Evolutionary conservation across 768 basidiomycete species (phyloP), one percentile per base, ranked within the genome.

Genomic region (Tulasnella sp.): DNA sequence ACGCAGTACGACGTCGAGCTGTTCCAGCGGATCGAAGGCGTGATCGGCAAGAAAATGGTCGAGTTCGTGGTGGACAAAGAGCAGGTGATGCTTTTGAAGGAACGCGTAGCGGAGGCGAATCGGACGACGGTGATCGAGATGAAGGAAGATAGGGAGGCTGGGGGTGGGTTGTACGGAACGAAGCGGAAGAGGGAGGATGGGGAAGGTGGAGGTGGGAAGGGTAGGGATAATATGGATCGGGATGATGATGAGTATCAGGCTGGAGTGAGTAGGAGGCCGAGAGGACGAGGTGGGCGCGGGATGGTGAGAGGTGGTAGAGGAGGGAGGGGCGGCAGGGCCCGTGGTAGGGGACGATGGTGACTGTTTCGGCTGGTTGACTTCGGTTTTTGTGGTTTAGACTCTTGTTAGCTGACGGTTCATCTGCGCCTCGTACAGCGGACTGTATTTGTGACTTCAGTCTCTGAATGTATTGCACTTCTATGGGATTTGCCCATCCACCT

Each of bases 1-100:
- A 96, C 97, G 7, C 98, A 99, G 86, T 99, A 99, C 86, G 98
- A 99, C 83, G 96, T 99, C 78, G 98, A 99, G 86, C 89, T 98
- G 72, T 87, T 98, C 6, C 96, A 98, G 86, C 93, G 98, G 12
- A 98, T 99, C 84, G 98, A 99, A 86, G 89, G 91, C 31, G 96
- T 97, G 9, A 92, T 94, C 31, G 96, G 91, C 58, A 97, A 97
- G 87, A 94, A 96, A 86, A 93, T 99, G 92, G 93, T 93, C 76
- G 87, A 93, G 50, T 99, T 94, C 89, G 92, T 92, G 14, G 92
- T 93, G 0, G 95, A 96, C 84, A 91, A 93, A 81, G 94, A 97
- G 84, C 96, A 98, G 82, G 91, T 98, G 31, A 92, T 93, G 48
- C 87, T 98, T 44, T 86, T 99, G 81, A 90, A 92, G 81, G 97